Evolutionary conservation across 2,329 filamentous ascomycete genomes (phyloP).

Genomic region (Lasiodiplodia theobromae): DNA sequence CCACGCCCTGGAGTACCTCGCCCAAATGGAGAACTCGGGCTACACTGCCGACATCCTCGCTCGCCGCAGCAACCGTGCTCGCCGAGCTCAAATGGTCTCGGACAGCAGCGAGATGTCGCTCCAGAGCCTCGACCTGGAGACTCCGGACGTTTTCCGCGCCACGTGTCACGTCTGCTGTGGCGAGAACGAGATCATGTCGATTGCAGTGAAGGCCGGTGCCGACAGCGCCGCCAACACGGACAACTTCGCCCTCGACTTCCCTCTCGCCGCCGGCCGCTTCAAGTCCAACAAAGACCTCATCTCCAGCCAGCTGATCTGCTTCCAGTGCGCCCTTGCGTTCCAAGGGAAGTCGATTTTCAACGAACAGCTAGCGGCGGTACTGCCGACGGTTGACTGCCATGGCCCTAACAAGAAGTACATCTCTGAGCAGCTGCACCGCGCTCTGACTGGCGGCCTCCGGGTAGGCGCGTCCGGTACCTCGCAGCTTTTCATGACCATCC

Average conservation of each 20-base stretch:
- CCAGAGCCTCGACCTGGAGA: conserved; percentile 39
- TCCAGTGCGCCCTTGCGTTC: conserved; percentile 43
- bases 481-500: conserved; percentile 44
- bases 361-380: conserved; percentile 39
- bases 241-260: conserved; percentile 45
- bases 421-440: conserved; percentile 43
- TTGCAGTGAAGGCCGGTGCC: conserved; percentile 40
- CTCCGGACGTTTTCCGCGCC: conserved; percentile 37
- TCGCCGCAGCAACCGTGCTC: conserved; percentile 43
- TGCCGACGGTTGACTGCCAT: conserved; percentile 40
- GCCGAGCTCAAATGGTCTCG: conserved; percentile 36
- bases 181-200: conserved; percentile 44
- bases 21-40: conserved; percentile 38
- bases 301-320: conserved; percentile 45
- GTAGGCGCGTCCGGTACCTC: conserved; percentile 41
- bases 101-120: conserved; percentile 14
- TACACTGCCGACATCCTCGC: conserved; percentile 44
- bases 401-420: conserved; percentile 44
- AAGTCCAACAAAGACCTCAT: conserved; percentile 38
- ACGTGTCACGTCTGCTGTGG: conserved; percentile 44
- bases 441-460: conserved; percentile 40
- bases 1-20: conserved; percentile 38
- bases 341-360: conserved; percentile 40
- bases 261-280: conserved; percentile 41
- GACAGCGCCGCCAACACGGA: conserved; percentile 40